phyloP scores from a whole-genome alignment of 257 asterid genomes.

The Thymus mandschuricus region DNA sequence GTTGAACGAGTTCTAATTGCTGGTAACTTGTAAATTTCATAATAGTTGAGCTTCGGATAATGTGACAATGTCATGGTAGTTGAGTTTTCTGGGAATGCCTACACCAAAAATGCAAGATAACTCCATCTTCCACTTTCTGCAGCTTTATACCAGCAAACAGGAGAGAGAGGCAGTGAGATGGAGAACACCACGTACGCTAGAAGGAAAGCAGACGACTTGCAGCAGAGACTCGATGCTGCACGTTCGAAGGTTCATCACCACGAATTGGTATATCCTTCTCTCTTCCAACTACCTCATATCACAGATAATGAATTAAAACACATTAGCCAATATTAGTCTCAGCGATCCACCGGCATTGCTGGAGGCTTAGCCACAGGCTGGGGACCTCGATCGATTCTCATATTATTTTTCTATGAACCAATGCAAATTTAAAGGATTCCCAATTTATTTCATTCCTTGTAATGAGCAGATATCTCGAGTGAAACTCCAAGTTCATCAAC shows the following conservation, averaged over 20 bases:
- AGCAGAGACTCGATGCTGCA: slow-evolving; percentile 65
- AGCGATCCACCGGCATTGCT: background rate
- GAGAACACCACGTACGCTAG: slow-evolving; percentile 71
- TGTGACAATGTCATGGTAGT: background rate
- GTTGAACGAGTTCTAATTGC: slow-evolving; percentile 11
- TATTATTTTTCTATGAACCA: too few species aligned
- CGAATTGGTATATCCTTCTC: slow-evolving; percentile 55
- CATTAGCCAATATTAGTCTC: background rate
- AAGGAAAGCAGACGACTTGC: slow-evolving; percentile 81
- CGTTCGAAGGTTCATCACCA: slow-evolving; percentile 66
- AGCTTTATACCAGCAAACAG: slow-evolving; percentile 87
- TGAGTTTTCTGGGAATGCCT: slow-evolving; percentile 1
- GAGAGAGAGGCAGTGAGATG: slow-evolving; percentile 71
- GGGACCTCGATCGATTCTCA: too few species aligned
- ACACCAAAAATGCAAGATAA: background rate
- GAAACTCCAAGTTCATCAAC: slow-evolving; percentile 60
- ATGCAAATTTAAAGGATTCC: too few species aligned
- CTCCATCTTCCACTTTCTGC: slow-evolving; percentile 41
- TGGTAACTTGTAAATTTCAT: background rate
- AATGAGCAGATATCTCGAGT: slow-evolving; percentile 61
- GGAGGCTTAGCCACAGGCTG: background rate
- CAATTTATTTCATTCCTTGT: background rate
- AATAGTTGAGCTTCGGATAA: background rate
- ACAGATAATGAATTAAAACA: background rate
- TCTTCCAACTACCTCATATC: slow-evolving; percentile 6